These are phyloP conservation scores for Paratinospora sagittata DNA, from an alignment of 164 flowering plant genomes.

Conservation along the genomic window DNA sequence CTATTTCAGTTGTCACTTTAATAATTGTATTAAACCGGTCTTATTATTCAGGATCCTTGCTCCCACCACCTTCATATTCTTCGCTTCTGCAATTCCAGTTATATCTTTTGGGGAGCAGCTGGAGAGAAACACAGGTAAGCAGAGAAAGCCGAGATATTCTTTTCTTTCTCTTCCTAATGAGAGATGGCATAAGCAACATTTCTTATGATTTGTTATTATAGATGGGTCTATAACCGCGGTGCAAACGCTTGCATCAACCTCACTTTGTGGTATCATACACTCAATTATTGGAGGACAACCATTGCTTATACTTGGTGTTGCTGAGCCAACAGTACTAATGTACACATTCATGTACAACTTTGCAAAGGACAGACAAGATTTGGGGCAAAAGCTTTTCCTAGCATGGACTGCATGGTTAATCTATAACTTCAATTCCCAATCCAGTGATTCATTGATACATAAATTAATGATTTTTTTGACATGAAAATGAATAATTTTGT, in stretches of 20 bases:
- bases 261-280: conserved; percentile 92
- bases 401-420: conserved; percentile 95
- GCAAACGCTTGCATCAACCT: conserved; percentile 91
- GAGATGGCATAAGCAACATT: neutral
- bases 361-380: conserved; percentile 72
- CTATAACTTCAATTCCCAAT: neutral
- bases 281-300: conserved; percentile 98
- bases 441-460: neutral
- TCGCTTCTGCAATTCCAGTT: conserved; percentile 98
- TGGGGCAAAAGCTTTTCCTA: conserved; percentile 73
- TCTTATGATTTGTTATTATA: conserved; percentile 25
- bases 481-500: neutral
- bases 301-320: conserved; percentile 92
- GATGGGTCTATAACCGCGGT: conserved; percentile 92
- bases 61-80: conserved; percentile 94
- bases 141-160: conserved; percentile 1
- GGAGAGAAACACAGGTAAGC: conserved; percentile 70
- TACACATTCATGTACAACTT: conserved; percentile 93
- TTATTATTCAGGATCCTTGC: conserved; percentile 69
- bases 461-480: neutral
- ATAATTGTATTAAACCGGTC: neutral
- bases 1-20: too few species aligned
- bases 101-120: conserved; percentile 97
- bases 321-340: conserved; percentile 97
- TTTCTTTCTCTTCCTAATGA: conserved; percentile 7